Conservation (phyloP, 192 early-diverging fungal genomes). For the Podila clonocystis region DNA sequence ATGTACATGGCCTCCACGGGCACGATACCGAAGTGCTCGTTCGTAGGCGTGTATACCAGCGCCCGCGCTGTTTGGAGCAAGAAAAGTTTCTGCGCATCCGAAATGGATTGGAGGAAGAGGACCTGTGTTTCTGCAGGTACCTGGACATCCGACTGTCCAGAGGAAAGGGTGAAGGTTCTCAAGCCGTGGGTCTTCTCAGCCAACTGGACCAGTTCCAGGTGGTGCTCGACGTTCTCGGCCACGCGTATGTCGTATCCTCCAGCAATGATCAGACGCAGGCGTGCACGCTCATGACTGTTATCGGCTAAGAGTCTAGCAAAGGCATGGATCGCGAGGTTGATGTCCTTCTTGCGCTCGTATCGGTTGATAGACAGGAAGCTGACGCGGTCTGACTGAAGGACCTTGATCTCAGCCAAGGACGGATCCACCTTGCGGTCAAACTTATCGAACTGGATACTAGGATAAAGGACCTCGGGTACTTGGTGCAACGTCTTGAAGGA, state of each 20-base stretch:
- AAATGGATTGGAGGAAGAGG: conserved; percentile 90
- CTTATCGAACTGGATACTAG: conserved; percentile 79
- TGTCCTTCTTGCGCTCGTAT: conserved; percentile 96
- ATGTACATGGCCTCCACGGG: conserved; percentile 97
- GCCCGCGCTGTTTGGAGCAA: conserved; percentile 70
- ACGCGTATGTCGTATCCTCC: conserved; percentile 90
- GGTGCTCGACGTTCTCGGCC: conserved; percentile 88
- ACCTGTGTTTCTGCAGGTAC: conserved; percentile 66
- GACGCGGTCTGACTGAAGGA: conserved; percentile 53
- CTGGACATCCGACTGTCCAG: conserved; percentile 29
- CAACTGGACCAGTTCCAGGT: conserved; percentile 72
- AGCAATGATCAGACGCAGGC: conserved; percentile 76
- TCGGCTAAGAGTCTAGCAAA: conserved; percentile 63
- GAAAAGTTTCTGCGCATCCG: conserved; percentile 78
- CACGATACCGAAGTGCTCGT: conserved; percentile 98
- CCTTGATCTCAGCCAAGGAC: conserved; percentile 62
- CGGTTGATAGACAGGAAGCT: conserved; percentile 90
- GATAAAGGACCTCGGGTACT: conserved; percentile 81
- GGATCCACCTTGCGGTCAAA: conserved; percentile 73
- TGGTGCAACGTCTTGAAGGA: conserved; percentile 75
- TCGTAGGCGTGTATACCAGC: conserved; percentile 89
- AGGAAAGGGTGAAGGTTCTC: conserved; percentile 52
- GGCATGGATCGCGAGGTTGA: conserved; percentile 81
- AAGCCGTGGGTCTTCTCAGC: conserved; percentile 59
- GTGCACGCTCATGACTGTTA: conserved; percentile 19